Evolutionary conservation across 306 rosid species (phyloP), one percentile per base, ranked within the genome.

Genomic region (Canavalia ensiformis): DNA sequence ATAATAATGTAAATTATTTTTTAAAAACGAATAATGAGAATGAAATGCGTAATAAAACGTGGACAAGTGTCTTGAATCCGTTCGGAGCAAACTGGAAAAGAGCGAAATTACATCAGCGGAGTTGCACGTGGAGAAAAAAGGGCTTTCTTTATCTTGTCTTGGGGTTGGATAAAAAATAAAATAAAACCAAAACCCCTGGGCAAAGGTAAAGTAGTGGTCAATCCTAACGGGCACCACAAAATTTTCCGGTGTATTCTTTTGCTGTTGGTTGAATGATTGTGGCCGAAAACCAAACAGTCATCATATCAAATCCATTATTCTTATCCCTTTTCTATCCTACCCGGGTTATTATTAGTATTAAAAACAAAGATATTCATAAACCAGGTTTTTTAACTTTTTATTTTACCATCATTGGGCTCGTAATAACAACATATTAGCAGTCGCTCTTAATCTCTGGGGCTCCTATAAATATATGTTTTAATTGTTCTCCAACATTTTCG

Each of bases 101-200:
- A 39, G 34, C 18, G 11, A 44, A 11, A 34, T 33, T 76, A 58
- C 60, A 51, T 76, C 34, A 64, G 0, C 76, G 34, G 55, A 62
- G 67, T 44, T 73, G 81, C 90, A 87, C 90, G 90, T 87, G 87
- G 86, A 81, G 72, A 54, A 57, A 12, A 46, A n/a, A 44, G 1
- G 67, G 51, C 1, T 28, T 64, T 42, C 18, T 59, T 57, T 31
- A 63, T 71, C 69, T 9, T 78, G 39, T 39, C 4, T 3, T n/a
- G 3, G 9, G 54, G 12, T 62, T 68, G 33, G 29, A 18, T 42
- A 35, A 12, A 34, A 47, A 76, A 68, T 9, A n/a, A 69, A 68
- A 42, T 9, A 65, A 57, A 52, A 42, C 18, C 55, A 69, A 69
- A 82, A 50, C 56, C 74, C 62, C 12, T 2, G 9, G 64, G 34